A percentile compares a stretch with the other conserved stretches of the same genome.
These are phyloP conservation scores for Schizophyllum amplum DNA, from an alignment of 1,284 basidiomycete genomes.

Conservation along the genomic window DNA sequence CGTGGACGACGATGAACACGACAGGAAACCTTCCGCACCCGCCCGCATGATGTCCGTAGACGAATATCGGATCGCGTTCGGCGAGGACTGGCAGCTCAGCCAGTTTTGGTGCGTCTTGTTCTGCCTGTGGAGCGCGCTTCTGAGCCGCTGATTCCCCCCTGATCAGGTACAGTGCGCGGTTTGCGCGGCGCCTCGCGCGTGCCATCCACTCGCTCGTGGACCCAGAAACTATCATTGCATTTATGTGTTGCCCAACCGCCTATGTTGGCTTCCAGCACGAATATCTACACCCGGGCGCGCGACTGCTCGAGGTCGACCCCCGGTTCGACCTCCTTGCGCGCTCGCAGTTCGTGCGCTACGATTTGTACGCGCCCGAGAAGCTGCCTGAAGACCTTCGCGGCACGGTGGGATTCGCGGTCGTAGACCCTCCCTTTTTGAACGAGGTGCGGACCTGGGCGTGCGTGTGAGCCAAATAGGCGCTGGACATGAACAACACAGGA, in stretches of 20 bases:
- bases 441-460: constrained; percentile 31
- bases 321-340: constrained; percentile 31
- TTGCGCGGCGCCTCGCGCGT: constrained; percentile 27
- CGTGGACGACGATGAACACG: constrained; percentile 16
- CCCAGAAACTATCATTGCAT: constrained; percentile 27
- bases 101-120: constrained; percentile 35
- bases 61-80: constrained; percentile 32
- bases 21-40: neutral
- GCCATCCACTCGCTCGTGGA: constrained; percentile 23
- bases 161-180: constrained; percentile 13
- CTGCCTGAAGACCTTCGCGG: constrained; percentile 24
- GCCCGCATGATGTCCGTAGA: constrained; percentile 29
- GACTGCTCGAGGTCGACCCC: constrained; percentile 32
- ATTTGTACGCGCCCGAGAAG: constrained; percentile 31
- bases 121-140: neutral
- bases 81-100: constrained; percentile 40
- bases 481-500: too few species aligned
- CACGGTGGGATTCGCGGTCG: constrained; percentile 28
- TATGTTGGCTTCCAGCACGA: constrained; percentile 36
- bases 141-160: constrained; percentile 3
- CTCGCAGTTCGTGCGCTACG: constrained; percentile 29
- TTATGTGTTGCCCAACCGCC: constrained; percentile 35
- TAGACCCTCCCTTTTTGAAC: constrained; percentile 36
- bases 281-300: constrained; percentile 22
- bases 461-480: too few species aligned